Base-by-base conservation (phyloP, 2,329 filamentous ascomycete species). In the Harringtonia aguacate region DNA sequence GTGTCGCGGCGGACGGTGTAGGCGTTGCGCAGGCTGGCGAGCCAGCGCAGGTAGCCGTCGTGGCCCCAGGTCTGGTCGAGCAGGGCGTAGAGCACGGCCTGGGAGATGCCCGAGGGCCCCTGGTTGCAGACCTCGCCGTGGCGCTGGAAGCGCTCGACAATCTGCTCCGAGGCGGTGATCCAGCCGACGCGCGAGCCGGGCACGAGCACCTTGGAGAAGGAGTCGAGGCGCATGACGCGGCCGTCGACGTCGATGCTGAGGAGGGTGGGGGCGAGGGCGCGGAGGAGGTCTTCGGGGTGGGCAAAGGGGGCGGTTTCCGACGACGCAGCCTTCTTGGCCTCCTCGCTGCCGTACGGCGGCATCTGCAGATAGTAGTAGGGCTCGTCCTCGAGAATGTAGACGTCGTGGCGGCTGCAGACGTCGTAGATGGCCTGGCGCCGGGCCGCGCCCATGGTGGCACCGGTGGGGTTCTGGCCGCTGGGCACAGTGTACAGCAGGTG, bases 281-380 rank as follows among this genome's bases (percentile, higher is more conserved):
- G 67, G 46, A 97, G 67, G 61, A 95, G 95, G 12, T 83, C 80
- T 4, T 81, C 75, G 10, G 44, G 14, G 20, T 17, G 6, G 15
- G 13, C 36, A 12, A 12, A 24, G 31, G 8, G 12, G 27, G n/a
- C n/a, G 35, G 8, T 6, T 22, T 36, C 34, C 10, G n/a, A n/a
- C n/a, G n/a, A n/a, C n/a, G 24, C 24, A 10, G 24, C 24, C 6
- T 6, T 6, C 24, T 27, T 27, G 6, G 7, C 24, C 24, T 27
- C 10, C 2, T 72, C 72, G n/a, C n/a, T n/a, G n/a, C n/a, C n/a
- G 63, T 88, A 90, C 0, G 82, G 78, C 53, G 85, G 78, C 83
- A 88, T 86, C 63, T 95, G 89, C 30, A 95, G 71, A 66, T 90
- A 95, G 65, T 94, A 95, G 66, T 95, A 95, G 2, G 89, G 89